Evolutionary conservation across 176 grass and related monocot genomes (phyloP).

Genomic region (Avena sativa): DNA sequence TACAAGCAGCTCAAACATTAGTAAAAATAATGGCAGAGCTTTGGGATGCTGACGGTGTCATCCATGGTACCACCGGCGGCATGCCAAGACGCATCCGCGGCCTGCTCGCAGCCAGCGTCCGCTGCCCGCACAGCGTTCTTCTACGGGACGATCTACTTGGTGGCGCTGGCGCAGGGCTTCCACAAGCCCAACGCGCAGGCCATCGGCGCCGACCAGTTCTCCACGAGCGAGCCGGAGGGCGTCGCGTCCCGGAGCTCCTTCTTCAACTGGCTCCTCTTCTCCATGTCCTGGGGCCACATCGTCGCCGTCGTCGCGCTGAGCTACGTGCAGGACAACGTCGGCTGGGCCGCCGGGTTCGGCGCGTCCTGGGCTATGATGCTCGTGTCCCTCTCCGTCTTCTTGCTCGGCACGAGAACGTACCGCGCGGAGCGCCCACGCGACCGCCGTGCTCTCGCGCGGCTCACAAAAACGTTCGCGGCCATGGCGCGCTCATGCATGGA

Average conservation of each 20-base stretch:
- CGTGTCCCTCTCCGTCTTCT: conserved; percentile 16
- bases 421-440: not conserved
- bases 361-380: conserved; percentile 48
- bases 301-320: conserved; percentile 33
- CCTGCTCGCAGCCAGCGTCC: not conserved
- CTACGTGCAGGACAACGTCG: conserved; percentile 66
- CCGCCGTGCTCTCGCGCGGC: not conserved
- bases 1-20: not conserved
- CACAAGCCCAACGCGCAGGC: conserved; percentile 65
- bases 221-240: not conserved
- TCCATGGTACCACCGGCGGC: not conserved
- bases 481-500: not conserved
- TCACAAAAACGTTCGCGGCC: not conserved
- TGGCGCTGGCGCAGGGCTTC: conserved; percentile 67
- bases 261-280: conserved; percentile 83
- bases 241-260: conserved; percentile 54
- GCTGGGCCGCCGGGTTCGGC: conserved; percentile 57
- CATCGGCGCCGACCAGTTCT: conserved; percentile 76
- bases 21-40: not conserved
- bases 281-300: conserved; percentile 34
- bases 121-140: conserved; percentile 4
- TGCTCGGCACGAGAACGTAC: conserved; percentile 47
- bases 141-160: conserved; percentile 65
- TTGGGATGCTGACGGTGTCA: conserved; percentile 29
- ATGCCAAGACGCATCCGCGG: conserved; percentile 20